phyloP scores from a whole-genome alignment of 257 asterid genomes.

The Solanum ahanhuiri region DNA sequence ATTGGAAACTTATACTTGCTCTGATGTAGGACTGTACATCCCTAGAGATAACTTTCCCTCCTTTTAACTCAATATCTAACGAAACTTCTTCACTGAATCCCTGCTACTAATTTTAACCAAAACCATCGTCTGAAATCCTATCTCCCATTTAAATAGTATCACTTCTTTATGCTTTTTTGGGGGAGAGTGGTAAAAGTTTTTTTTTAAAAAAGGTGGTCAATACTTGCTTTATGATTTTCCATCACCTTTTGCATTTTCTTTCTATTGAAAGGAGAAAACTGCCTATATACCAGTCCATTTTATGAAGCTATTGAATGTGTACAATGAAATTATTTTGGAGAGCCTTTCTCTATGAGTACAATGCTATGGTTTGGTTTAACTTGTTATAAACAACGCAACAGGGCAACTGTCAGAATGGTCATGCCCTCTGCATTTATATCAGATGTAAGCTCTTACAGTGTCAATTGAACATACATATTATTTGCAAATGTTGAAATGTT shows the following conservation, averaged over 20 bases:
- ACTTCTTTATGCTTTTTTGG: background rate
- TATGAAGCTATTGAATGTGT: background rate
- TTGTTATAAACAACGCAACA: background rate
- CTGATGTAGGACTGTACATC: background rate
- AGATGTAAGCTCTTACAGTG: background rate
- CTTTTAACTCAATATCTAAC: background rate
- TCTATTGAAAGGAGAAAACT: background rate
- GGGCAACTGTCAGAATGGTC: background rate
- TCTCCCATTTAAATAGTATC: background rate
- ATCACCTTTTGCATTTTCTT: background rate
- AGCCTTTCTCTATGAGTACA: background rate
- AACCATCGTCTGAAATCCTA: background rate
- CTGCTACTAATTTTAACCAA: background rate
- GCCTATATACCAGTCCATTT: background rate
- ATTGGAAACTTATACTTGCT: background rate
- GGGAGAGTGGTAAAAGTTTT: background rate
- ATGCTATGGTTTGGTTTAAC: background rate
- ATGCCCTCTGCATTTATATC: background rate
- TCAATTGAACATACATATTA: background rate
- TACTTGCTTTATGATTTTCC: background rate
- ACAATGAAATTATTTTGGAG: background rate
- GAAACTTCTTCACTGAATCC: background rate
- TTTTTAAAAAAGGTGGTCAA: background rate
- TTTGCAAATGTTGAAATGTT: background rate
- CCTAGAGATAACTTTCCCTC: background rate